Evolutionary conservation across 148 eudicot species (phyloP).

Genomic region (Persicaria tinctoria): DNA sequence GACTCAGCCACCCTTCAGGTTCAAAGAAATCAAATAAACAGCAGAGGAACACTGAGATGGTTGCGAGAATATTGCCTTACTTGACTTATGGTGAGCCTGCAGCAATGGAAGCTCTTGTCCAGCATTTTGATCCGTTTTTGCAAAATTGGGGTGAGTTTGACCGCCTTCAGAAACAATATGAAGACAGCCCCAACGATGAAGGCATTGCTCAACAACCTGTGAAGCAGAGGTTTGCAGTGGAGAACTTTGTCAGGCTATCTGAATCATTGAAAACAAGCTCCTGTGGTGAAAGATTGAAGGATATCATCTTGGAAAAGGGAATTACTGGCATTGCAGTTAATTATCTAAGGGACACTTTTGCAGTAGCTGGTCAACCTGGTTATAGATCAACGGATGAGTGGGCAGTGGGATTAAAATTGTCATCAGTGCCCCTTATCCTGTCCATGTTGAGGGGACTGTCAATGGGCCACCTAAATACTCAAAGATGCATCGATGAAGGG

Average conservation of each 20-base stretch:
- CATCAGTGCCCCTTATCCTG: constrained; percentile 85
- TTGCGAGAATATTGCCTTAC: constrained; percentile 95
- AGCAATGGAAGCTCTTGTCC: constrained; percentile 96
- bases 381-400: constrained; percentile 66
- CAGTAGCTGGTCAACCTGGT: constrained; percentile 63
- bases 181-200: constrained; percentile 75
- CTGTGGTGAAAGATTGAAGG: constrained; percentile 95
- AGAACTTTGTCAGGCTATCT: constrained; percentile 94
- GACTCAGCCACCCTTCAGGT: constrained; percentile 76
- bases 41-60: constrained; percentile 99
- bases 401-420: constrained; percentile 60
- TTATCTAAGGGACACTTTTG: constrained; percentile 64
- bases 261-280: constrained; percentile 96
- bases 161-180: constrained; percentile 56
- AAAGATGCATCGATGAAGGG: constrained; percentile 67
- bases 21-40: constrained; percentile 89
- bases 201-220: constrained; percentile 56
- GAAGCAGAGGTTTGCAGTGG: constrained; percentile 80
- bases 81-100: constrained; percentile 95
- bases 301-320: constrained; percentile 84
- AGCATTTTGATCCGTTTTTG: constrained; percentile 79
- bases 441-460: constrained; percentile 98
- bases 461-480: constrained; percentile 92
- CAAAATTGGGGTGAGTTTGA: constrained; percentile 82
- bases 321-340: constrained; percentile 63